Evolutionary conservation across 78 protist species (phyloP).

Genomic region (Dictyostelium brefeldianum): DNA sequence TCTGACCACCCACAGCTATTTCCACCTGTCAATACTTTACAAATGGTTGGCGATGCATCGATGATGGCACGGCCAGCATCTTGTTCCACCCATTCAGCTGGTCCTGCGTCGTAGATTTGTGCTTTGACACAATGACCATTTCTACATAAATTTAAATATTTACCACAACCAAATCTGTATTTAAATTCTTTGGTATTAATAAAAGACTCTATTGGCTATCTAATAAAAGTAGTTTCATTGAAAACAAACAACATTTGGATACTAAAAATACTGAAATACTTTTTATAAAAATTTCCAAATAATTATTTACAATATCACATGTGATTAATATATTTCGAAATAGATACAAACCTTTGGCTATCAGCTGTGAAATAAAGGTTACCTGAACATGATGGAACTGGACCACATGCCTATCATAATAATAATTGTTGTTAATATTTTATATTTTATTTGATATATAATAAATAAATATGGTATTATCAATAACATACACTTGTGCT

Average conservation of each 20-base stretch:
- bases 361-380: constrained; percentile 42
- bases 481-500: not conserved
- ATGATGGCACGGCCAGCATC: constrained; percentile 57
- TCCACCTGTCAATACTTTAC: not conserved
- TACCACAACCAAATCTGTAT: constrained; percentile 58
- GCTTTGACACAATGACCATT: constrained; percentile 52
- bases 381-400: constrained; percentile 46
- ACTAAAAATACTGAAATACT: too few relatives aligned
- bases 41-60: constrained; percentile 55
- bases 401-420: constrained; percentile 56
- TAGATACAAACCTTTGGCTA: not conserved
- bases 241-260: too few relatives aligned
- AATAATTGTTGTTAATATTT: too few relatives aligned
- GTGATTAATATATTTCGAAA: too few relatives aligned
- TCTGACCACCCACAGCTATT: constrained; percentile 70
- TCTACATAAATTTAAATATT: constrained; percentile 48
- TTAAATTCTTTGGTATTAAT: not conserved
- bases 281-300: too few relatives aligned
- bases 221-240: too few relatives aligned
- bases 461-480: too few relatives aligned
- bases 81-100: constrained; percentile 78
- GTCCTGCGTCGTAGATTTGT: not conserved
- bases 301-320: not conserved
- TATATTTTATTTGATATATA: too few relatives aligned
- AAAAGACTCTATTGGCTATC: too few relatives aligned